Base-by-base conservation (phyloP, 1,284 basidiomycete genomes). In the Ustilago trichophora region DNA sequence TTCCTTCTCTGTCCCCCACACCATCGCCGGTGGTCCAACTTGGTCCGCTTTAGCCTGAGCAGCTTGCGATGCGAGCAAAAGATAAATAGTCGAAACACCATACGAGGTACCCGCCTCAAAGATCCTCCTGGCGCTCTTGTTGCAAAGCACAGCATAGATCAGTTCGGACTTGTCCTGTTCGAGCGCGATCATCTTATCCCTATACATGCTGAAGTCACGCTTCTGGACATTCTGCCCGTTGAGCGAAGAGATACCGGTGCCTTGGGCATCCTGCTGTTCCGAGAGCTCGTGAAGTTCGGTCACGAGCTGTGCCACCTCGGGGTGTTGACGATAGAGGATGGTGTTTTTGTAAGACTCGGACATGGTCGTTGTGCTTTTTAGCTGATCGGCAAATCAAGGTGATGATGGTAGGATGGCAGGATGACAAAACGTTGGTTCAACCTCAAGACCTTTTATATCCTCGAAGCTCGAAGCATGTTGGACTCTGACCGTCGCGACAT, bases 1-100 rank as follows among this genome's bases (percentile, higher is more conserved):
- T 44, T 64, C 60, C 64, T 67, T 59, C 45, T 64, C 60, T n/a
- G 54, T 57, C 9, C 55, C 62, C 50, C 55, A 54, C 8, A 59
- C 56, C 51, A 56, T 55, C 2, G 56, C 36, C 25, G 49, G 50
- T n/a, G n/a, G n/a, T 29, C 22, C 22, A 15, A 18, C 29, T 10
- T 24, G 21, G 9, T 15, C 36, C n/a, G n/a, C n/a, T n/a, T 35
- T 35, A 24, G 35, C 43, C 10, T 46, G 31, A 2, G 53, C 48
- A 13, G 32, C 47, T 24, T 38, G 43, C 7, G 50, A 58, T 27
- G 51, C 56, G 22, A 51, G 37, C 38, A 59, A 21, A 6, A 66
- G 47, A n/a, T 59, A 66, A 34, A 59, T 66, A 15, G 55, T 55
- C 22, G 55, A 66, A 10, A 59, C 63, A 22, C 64, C 64, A 19